These are phyloP conservation scores for Ambrosiella cleistominuta DNA, from an alignment of 2,329 filamentous ascomycete genomes.

Conservation along the genomic window DNA sequence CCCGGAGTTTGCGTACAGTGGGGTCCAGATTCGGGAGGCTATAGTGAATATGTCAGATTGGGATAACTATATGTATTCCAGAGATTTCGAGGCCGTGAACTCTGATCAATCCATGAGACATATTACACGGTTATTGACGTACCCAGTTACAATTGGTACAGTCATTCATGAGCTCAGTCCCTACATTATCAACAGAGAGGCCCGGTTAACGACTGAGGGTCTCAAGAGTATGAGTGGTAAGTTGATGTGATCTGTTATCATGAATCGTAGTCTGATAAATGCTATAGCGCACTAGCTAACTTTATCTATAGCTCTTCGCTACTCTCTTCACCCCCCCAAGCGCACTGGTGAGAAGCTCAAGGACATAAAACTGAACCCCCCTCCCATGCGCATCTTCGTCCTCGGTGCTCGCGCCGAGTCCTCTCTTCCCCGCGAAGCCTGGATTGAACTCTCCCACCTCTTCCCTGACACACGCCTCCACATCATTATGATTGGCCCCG, in stretches of 20 bases:
- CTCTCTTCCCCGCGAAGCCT: slow-evolving; percentile 80
- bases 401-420: slow-evolving; percentile 94
- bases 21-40: slow-evolving; percentile 76
- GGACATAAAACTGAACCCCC: slow-evolving; percentile 66
- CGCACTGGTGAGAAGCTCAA: slow-evolving; percentile 55
- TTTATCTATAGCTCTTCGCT: slow-evolving; percentile 52
- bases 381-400: slow-evolving; percentile 80
- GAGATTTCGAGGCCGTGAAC: slow-evolving; percentile 82
- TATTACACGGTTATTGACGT: slow-evolving; percentile 81
- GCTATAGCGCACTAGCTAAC: slow-evolving; percentile 4
- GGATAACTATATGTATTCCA: slow-evolving; percentile 90
- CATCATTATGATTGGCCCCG: slow-evolving; percentile 84
- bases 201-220: slow-evolving; percentile 69
- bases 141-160: slow-evolving; percentile 80
- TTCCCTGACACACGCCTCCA: slow-evolving; percentile 89
- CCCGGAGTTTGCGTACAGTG: slow-evolving; percentile 83
- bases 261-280: neutral
- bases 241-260: slow-evolving; percentile 18
- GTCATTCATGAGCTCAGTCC: slow-evolving; percentile 88
- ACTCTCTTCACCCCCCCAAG: slow-evolving; percentile 77
- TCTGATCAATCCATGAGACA: slow-evolving; percentile 82
- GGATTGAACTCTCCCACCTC: slow-evolving; percentile 84
- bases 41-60: slow-evolving; percentile 96
- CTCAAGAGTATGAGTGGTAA: slow-evolving; percentile 83
- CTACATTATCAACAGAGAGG: slow-evolving; percentile 60